A percentile compares a stretch with the other conserved stretches of the same genome.
These are phyloP conservation scores for Delonix regia DNA, from an alignment of 306 rosid genomes.

Conservation along the genomic window DNA sequence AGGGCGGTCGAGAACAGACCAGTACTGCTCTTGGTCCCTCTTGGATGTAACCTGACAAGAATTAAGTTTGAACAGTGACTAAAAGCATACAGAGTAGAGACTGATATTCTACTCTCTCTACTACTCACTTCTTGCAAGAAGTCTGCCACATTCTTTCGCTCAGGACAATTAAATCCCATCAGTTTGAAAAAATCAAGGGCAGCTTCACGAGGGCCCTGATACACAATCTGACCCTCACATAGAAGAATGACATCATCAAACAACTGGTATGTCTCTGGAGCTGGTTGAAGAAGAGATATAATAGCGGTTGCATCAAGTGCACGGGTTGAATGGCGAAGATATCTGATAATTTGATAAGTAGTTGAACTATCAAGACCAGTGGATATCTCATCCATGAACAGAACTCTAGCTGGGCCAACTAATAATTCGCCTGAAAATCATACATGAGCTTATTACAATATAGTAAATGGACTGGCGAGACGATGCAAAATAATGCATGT, in stretches of 20 bases:
- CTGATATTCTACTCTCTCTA: constrained; percentile 20
- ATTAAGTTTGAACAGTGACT: constrained; percentile 29
- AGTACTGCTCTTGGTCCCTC: constrained; percentile 99
- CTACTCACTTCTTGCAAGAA: constrained; percentile 96
- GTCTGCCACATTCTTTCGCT: constrained; percentile 94
- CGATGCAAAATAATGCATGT: neutral
- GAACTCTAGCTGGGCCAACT: constrained; percentile 96
- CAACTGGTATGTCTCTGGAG: constrained; percentile 97
- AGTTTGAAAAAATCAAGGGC: constrained; percentile 76
- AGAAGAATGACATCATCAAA: constrained; percentile 93
- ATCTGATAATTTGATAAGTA: constrained; percentile 84
- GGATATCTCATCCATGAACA: constrained; percentile 99
- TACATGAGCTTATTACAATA: neutral
- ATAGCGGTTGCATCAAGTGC: constrained; percentile 91
- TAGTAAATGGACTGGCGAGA: neutral
- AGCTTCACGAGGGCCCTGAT: constrained; percentile 84
- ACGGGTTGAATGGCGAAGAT: constrained; percentile 85
- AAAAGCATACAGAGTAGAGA: constrained; percentile 25
- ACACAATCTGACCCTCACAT: constrained; percentile 94
- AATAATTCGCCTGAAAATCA: constrained; percentile 81
- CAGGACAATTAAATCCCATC: constrained; percentile 93
- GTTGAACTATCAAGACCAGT: constrained; percentile 97
- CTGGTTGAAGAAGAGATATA: constrained; percentile 95
- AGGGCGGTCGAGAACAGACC: constrained; percentile 77
- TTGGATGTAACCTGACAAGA: constrained; percentile 87